Evolutionary conservation across 192 early-diverging fungal species (phyloP).

Genomic region (Backusella tarrabulga): DNA sequence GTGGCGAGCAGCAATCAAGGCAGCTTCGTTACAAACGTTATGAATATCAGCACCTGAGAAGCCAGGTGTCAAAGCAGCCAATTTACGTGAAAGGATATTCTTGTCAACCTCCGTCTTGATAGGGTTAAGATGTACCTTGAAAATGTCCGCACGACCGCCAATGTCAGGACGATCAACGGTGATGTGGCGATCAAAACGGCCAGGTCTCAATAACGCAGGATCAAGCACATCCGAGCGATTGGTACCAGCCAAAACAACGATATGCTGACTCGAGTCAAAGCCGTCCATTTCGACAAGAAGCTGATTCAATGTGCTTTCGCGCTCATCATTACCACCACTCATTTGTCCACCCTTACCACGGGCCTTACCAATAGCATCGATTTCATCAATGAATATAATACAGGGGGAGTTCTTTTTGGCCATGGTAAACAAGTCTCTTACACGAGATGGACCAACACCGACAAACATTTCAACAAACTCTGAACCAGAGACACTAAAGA

Average conservation of each 20-base stretch:
- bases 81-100: conserved; percentile 73
- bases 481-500: conserved; percentile 94
- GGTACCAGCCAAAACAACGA: conserved; percentile 97
- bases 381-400: conserved; percentile 99
- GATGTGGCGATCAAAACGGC: conserved; percentile 98
- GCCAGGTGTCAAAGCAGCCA: conserved; percentile 95
- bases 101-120: conserved; percentile 86
- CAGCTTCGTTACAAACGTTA: conserved; percentile 99
- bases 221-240: conserved; percentile 97
- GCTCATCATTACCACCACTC: conserved; percentile 93
- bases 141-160: conserved; percentile 92
- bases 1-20: conserved; percentile 91
- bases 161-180: conserved; percentile 95
- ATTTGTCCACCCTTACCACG: conserved; percentile 80
- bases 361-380: conserved; percentile 99
- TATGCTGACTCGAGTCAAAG: conserved; percentile 82
- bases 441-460: conserved; percentile 90
- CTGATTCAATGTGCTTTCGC: conserved; percentile 96
- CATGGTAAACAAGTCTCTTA: conserved; percentile 93
- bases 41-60: conserved; percentile 97
- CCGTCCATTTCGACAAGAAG: conserved; percentile 99
- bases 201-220: conserved; percentile 93
- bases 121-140: conserved; percentile 93
- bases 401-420: conserved; percentile 98
- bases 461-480: conserved; percentile 99